phyloP scores from a whole-genome alignment of 1,284 basidiomycete genomes.

The Fistulinella cinereoalba region DNA sequence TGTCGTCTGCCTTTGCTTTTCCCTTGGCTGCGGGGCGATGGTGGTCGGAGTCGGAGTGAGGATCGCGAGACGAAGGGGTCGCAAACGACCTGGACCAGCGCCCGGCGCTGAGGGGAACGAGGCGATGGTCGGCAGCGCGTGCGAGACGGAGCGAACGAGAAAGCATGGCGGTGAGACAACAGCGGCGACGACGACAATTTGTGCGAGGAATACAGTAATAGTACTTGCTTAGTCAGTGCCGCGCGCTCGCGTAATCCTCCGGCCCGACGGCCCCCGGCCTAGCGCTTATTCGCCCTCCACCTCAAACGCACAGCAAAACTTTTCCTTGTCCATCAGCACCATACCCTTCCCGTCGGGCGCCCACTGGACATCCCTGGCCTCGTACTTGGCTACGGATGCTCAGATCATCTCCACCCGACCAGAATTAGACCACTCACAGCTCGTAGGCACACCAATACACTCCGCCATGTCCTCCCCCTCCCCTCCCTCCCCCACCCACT shows the following conservation, averaged over 20 bases:
- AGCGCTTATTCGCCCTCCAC: slow-evolving; percentile 47
- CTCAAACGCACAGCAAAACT: slow-evolving; percentile 83
- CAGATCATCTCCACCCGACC: not conserved
- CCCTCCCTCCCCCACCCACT: slow-evolving; percentile 61
- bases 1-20: slow-evolving; percentile 39
- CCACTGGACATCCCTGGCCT: slow-evolving; percentile 66
- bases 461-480: slow-evolving; percentile 72
- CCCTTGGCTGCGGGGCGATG: slow-evolving; percentile 37
- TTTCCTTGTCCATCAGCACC: slow-evolving; percentile 65
- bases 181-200: not conserved
- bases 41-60: slow-evolving; percentile 18
- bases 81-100: slow-evolving; percentile 40
- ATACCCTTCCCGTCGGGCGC: slow-evolving; percentile 82
- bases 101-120: slow-evolving; percentile 7
- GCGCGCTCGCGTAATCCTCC: too few species aligned
- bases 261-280: too few species aligned
- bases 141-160: slow-evolving; percentile 33
- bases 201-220: slow-evolving; percentile 3
- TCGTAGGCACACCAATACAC: slow-evolving; percentile 75
- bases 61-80: slow-evolving; percentile 43
- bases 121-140: slow-evolving; percentile 20
- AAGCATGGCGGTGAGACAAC: too few species aligned
- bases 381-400: slow-evolving; percentile 53
- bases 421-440: slow-evolving; percentile 50
- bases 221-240: slow-evolving; percentile 31